Percentiles rank a stretch among this genome's conserved stretches.
Evolutionary conservation across 331 rosid genomes (phyloP).

Genomic region (Pyrus hybrid): DNA sequence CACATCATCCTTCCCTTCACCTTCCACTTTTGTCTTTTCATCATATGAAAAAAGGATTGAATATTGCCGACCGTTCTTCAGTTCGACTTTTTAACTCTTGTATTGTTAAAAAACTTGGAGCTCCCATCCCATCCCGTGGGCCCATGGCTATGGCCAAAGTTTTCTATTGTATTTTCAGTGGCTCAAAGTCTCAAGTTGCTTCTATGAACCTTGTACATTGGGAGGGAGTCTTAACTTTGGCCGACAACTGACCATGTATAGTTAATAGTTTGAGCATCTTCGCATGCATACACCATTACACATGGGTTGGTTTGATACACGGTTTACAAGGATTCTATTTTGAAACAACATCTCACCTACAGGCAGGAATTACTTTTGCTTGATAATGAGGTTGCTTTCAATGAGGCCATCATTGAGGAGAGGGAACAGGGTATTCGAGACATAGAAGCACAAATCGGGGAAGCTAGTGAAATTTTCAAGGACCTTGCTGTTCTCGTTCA

Average conservation of each 20-base stretch:
- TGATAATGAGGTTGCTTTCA: constrained; percentile 66
- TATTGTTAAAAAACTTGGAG: background rate
- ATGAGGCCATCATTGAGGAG: constrained; percentile 85
- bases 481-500: constrained; percentile 86
- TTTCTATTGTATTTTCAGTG: background rate
- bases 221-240: background rate
- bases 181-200: background rate
- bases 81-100: background rate
- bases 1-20: background rate
- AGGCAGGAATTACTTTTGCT: constrained; percentile 59
- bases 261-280: background rate
- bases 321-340: constrained; percentile 7
- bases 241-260: background rate
- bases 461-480: constrained; percentile 64
- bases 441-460: constrained; percentile 64
- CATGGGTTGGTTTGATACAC: background rate
- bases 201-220: background rate
- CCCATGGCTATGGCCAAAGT: background rate
- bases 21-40: background rate
- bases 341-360: constrained; percentile 26
- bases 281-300: background rate
- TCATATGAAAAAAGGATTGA: background rate
- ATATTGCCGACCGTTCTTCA: background rate
- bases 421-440: constrained; percentile 74
- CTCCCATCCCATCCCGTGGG: background rate